phyloP scores from a whole-genome alignment of 768 basidiomycete genomes.

The Trametes villosa region DNA sequence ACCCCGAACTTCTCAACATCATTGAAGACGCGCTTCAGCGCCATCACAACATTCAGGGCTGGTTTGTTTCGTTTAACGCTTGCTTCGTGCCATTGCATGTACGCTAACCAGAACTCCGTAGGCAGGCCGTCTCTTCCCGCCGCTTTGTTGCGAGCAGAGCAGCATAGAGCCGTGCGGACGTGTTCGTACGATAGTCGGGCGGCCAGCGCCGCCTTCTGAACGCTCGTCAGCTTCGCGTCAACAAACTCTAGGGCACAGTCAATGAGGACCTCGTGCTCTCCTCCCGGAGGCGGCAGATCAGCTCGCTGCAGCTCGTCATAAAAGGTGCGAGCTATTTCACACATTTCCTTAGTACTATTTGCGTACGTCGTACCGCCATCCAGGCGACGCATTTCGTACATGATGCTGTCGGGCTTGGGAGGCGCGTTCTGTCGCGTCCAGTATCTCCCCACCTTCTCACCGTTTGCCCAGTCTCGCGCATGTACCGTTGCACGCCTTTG shows the following conservation, averaged over 20 bases:
- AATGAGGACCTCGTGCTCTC: no score
- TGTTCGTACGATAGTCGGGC: no score
- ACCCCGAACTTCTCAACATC: slow-evolving; percentile 9
- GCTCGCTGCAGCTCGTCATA: neutral
- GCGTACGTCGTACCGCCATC: neutral
- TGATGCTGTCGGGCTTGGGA: no score
- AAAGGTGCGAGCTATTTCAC: neutral
- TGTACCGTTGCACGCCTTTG: neutral
- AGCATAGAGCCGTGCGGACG: no score
- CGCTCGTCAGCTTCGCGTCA: no score
- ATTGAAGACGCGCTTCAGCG: neutral
- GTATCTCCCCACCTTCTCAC: neutral
- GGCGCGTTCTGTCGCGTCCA: neutral
- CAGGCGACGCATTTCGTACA: neutral
- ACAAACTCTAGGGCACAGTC: no score
- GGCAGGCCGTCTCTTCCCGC: neutral
- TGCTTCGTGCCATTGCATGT: slow-evolving; percentile 13
- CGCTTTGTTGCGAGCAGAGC: no score
- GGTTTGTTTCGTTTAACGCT: neutral
- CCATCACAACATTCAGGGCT: neutral
- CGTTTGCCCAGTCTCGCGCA: neutral
- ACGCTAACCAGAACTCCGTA: slow-evolving; percentile 20
- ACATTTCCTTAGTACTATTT: neutral
- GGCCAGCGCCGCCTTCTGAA: no score
- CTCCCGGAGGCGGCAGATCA: neutral